phyloP scores from a whole-genome alignment of 2,329 filamentous ascomycete genomes.

The Claviceps sp. region DNA sequence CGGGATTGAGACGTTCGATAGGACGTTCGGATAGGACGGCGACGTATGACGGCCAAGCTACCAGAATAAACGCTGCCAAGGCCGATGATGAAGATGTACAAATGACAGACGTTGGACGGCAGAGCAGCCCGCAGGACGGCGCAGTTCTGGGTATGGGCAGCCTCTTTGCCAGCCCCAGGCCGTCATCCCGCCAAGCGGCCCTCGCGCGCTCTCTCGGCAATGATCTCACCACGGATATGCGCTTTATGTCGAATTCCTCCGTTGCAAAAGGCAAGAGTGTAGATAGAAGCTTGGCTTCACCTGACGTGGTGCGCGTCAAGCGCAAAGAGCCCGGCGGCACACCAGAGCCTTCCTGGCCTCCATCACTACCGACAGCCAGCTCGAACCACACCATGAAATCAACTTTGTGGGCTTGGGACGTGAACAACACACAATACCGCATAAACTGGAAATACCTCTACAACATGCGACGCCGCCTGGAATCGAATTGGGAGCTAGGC shows the following conservation, averaged over 20 bases:
- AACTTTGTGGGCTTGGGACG: slow-evolving; percentile 38
- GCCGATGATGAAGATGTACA: slow-evolving; percentile 36
- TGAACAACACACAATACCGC: slow-evolving; percentile 36
- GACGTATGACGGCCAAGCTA: slow-evolving; percentile 35
- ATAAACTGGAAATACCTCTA: slow-evolving; percentile 93
- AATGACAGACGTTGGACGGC: slow-evolving; percentile 26
- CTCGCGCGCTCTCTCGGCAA: slow-evolving; percentile 11
- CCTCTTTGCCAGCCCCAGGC: slow-evolving; percentile 21
- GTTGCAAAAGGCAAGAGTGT: slow-evolving; percentile 15
- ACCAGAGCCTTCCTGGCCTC: slow-evolving; percentile 18
- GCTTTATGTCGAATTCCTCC: slow-evolving; percentile 5
- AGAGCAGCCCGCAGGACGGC: slow-evolving; percentile 12
- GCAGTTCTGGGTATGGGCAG: slow-evolving; percentile 11
- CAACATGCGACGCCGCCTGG: slow-evolving; percentile 69
- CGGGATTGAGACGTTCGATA: slow-evolving; percentile 24
- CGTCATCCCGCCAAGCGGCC: slow-evolving; percentile 17
- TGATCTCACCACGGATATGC: slow-evolving; percentile 18
- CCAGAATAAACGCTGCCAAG: slow-evolving; percentile 40
- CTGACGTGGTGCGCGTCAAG: slow-evolving; percentile 19
- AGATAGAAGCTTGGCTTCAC: slow-evolving; percentile 16
- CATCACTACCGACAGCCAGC: slow-evolving; percentile 16
- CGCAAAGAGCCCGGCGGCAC: slow-evolving; percentile 23
- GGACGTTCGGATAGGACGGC: slow-evolving; percentile 29
- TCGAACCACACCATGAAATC: slow-evolving; percentile 26
- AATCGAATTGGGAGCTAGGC: slow-evolving; percentile 82